A percentile compares a stretch with the other conserved stretches of the same genome.
Evolutionary conservation across 2,329 filamentous ascomycete genomes (phyloP).

Genomic region (Colletotrichum coccodes): DNA sequence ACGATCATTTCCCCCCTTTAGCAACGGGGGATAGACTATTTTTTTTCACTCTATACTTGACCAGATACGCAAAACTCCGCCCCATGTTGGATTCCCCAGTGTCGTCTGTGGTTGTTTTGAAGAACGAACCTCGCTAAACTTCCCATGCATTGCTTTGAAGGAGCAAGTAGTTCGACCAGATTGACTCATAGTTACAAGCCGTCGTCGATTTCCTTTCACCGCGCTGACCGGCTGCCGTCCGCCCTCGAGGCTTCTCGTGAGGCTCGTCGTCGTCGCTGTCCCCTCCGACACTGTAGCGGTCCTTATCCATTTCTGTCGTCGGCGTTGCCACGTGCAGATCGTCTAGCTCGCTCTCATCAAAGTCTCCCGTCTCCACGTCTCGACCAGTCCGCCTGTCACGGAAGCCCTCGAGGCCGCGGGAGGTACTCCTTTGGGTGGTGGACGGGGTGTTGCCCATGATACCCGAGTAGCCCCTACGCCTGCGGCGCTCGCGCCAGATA

Average conservation of each 20-base stretch:
- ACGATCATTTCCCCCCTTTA: not conserved
- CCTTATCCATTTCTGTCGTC: constrained; percentile 49
- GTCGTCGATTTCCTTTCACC: not conserved
- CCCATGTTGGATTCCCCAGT: constrained; percentile 4
- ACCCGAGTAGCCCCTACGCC: constrained; percentile 64
- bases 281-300: constrained; percentile 66
- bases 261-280: constrained; percentile 67
- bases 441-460: constrained; percentile 51
- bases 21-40: not conserved
- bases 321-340: constrained; percentile 66
- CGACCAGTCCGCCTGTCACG: constrained; percentile 55
- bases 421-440: constrained; percentile 42
- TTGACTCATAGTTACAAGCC: not conserved
- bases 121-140: constrained; percentile 10
- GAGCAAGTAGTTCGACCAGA: constrained; percentile 11
- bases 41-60: constrained; percentile 17
- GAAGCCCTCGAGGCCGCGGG: constrained; percentile 54
- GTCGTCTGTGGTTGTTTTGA: not conserved
- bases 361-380: constrained; percentile 72
- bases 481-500: constrained; percentile 71
- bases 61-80: constrained; percentile 23
- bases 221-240: constrained; percentile 28
- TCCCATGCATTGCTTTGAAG: constrained; percentile 21
- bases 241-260: constrained; percentile 36
- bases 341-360: constrained; percentile 73